Base-by-base conservation (phyloP, 2,329 filamentous ascomycete genomes). In the Nigrospora osmanthi region DNA sequence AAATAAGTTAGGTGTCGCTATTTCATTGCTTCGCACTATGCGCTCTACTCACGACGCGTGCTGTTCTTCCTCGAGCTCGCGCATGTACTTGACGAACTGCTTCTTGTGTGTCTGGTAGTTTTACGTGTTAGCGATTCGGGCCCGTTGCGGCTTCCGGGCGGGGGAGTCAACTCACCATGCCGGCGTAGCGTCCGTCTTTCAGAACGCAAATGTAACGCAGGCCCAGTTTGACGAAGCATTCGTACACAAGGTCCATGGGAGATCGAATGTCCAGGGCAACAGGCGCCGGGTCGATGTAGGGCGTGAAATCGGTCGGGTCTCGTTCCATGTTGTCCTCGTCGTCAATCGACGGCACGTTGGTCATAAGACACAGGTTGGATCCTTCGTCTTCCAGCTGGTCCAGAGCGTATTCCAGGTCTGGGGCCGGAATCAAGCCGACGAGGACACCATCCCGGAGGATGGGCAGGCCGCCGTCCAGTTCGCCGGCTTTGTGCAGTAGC, bases 211-310 rank as follows among this genome's bases (percentile, higher is more conserved):
- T 85, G 64, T 95, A 97, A 49, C 93, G 76, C 52, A 98, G 66
- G 2, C 93, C 93, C 10, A 98, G 73, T 66, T 98, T 98, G 42
- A 88, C 87, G 62, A 97, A 98, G 58, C 89, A 91, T 61, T 98
- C 93, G 57, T 95, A 96, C 4, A 96, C 93, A 35, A 98, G 69
- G 60, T 97, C 90, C 79, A 97, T 90, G 0, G 93, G 88, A 0
- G 86, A 93, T 53, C 83, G 80, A 30, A 95, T 86, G 58, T 98
- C 93, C 19, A 98, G 71, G 12, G 90, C 79, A 13, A 98, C 78
- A 0, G 93, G 93, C 3, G 91, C 86, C 14, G 89, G 88, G 60
- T 98, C 93, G 62, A 98, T 95, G 56, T 85, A 96, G 3, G 78
- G 81, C 1, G 89, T 94, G 50, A 97, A 95, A 58, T 97, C 88